Percentiles rank a stretch among this genome's conserved stretches.
phyloP scores from a whole-genome alignment of 352 stramenopile genomes.

The Phytophthora meadii region DNA sequence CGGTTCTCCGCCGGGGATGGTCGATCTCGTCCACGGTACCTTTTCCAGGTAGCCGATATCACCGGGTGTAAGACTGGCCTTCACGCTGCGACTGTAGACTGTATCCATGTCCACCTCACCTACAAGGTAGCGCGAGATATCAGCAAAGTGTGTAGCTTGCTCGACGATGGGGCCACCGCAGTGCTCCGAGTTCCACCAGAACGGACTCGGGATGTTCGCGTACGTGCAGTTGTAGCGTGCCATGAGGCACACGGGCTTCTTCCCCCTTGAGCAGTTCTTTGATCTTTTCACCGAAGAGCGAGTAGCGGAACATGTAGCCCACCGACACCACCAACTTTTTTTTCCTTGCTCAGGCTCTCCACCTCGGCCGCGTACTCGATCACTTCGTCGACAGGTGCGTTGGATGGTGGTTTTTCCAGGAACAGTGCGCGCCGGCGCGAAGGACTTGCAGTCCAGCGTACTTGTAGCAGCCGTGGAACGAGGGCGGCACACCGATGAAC shows the following conservation, averaged over 20 bases:
- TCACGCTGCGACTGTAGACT: constrained; percentile 51
- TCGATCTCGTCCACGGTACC: constrained; percentile 41
- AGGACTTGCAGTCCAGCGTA: constrained; percentile 42
- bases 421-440: constrained; percentile 43
- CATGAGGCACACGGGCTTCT: constrained; percentile 45
- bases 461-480: constrained; percentile 49
- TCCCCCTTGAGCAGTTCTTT: constrained; percentile 36
- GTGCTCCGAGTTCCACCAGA: constrained; percentile 50
- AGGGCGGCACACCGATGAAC: constrained; percentile 46
- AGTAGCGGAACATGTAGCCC: constrained; percentile 53
- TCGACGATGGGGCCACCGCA: constrained; percentile 50
- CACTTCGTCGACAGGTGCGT: constrained; percentile 36
- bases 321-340: constrained; percentile 41
- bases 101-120: constrained; percentile 43
- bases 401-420: constrained; percentile 46
- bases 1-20: constrained; percentile 34
- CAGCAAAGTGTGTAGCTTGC: constrained; percentile 50
- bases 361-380: constrained; percentile 40
- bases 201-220: constrained; percentile 43
- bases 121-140: constrained; percentile 45
- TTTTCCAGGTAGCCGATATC: constrained; percentile 43
- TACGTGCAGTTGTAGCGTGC: constrained; percentile 49
- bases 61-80: constrained; percentile 43
- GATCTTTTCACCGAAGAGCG: constrained; percentile 40
- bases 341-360: constrained; percentile 30